Percentiles rank a stretch among this genome's conserved stretches.
Evolutionary conservation across 306 rosid species (phyloP).

Genomic region (Styphnolobium japonicum): DNA sequence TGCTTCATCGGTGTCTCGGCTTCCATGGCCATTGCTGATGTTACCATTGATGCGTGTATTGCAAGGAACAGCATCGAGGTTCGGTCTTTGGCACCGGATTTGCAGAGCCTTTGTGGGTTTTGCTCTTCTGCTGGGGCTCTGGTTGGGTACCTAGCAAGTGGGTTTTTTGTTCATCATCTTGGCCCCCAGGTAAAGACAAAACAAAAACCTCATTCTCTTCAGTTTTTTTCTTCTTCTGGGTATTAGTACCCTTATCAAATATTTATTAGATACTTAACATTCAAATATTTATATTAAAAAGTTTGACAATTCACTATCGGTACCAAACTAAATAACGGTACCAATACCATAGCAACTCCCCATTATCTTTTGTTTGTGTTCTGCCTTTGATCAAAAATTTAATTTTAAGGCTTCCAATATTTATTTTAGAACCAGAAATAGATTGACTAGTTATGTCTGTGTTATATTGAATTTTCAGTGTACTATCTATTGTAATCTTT

Average conservation of each 20-base stretch:
- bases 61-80: constrained; percentile 67
- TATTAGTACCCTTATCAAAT: no score
- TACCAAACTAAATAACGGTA: no score
- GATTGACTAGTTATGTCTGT: background rate
- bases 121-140: constrained; percentile 62
- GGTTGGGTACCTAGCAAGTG: constrained; percentile 58
- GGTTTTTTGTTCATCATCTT: constrained; percentile 58
- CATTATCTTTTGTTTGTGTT: no score
- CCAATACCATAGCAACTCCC: no score
- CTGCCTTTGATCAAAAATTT: no score
- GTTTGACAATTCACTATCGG: no score
- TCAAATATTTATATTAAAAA: no score
- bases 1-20: constrained; percentile 57
- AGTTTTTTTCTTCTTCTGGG: no score
- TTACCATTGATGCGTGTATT: constrained; percentile 77
- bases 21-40: constrained; percentile 62
- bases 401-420: no score
- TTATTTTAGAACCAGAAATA: no score
- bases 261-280: no score
- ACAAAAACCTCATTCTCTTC: no score
- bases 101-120: constrained; percentile 69
- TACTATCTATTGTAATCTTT: background rate
- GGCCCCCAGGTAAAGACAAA: constrained; percentile 52
- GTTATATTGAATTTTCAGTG: background rate
- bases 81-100: constrained; percentile 53